Evolutionary conservation across 164 flowering plant genomes (phyloP), one percentile per base, ranked within the genome.

Genomic region (Brasenia schreberi): DNA sequence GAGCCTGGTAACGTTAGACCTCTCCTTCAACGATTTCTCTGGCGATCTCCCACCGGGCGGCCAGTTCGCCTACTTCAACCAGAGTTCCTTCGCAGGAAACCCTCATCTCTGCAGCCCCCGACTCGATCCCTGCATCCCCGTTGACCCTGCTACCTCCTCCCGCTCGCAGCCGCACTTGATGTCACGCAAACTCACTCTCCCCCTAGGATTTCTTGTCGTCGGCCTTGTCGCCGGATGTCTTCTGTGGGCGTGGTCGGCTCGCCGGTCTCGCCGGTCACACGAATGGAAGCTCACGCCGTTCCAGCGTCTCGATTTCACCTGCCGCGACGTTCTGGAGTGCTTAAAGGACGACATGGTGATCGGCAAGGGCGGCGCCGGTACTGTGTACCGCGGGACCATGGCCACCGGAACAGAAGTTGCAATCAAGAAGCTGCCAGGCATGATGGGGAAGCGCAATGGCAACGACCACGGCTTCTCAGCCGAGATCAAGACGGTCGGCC

Each of bases 281-380:
- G 72, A 81, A 0, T 91, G 99, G 97, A 84, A 84, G 75, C 85
- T 94, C 45, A 89, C 96, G 0, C 78, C 87, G 0, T 94, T 94
- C 77, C 96, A 85, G 52, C 70, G 82, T 70, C 83, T 91, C 6
- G 80, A 82, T 12, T 87, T 91, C 79, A 81, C 77, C 42, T 95
- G 78, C 0, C 92, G 89, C 58, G 96, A 91, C 62, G 96, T 94
- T 4, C 66, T 91, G 0, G 87, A 87, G 58, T 87, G 99, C 75
- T 16, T 94, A 63, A 81, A 80, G 67, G 97, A 94, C 3, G 99
- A 94, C 78, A 89, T 85, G 78, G 78, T 94, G 7, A 87, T 94
- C 2, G 97, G 99, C 0, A 88, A 87, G 80, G 97, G 99, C 0
- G 99, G 99, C 9, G 87, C 95, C 0, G 99, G 99, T 64, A 80